Evolutionary conservation across 345 rosid genomes (phyloP), one percentile per base, ranked within the genome.

Genomic region (Lumnitzera littorea): DNA sequence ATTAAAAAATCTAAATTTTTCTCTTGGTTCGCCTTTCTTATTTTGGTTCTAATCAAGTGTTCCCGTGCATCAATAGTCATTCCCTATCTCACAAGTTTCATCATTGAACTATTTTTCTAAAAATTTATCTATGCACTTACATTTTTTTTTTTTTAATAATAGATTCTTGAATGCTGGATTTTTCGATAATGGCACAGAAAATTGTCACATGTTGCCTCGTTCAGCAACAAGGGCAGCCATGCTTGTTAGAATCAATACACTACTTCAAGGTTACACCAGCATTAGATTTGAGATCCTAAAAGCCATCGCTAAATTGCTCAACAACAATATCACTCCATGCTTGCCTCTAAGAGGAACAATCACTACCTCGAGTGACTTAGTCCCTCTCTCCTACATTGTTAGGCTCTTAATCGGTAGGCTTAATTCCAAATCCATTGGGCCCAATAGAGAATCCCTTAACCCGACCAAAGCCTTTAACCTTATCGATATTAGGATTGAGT

Each of bases 221-320:
- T 57, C 89, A 2, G 81, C 87, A 24, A 81, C 91, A 2, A 76
- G 89, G 68, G 95, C 91, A 2, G 84, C 89, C 3, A 87, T 87
- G 95, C 72, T 87, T 31, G 95, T 87, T 20, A 76, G 95, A 5
- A 76, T 84, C 84, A 87, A 84, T 76, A 87, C 91, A 12, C 80
- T 87, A 25, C 76, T 84, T 43, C 91, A 87, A 49, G 95, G 95
- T 14, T 87, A 80, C 62, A 84, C 91, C 11, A 87, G 91, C 49
- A 84, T 87, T 65, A 62, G 95, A 46, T 87, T 87, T 53, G 89
- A 85, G 71, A 78, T 87, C 70, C 73, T 83, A 15, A 91, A 87
- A 68, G 80, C 95, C 50, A 83, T 87, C 0, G 53, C 89, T 25
- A 68, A 76, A 57, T 72, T 87, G 57, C 87, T 87, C 23, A 85